phyloP scores from a whole-genome alignment of 2,329 filamentous ascomycete species.

The Metarhizium rileyi region DNA sequence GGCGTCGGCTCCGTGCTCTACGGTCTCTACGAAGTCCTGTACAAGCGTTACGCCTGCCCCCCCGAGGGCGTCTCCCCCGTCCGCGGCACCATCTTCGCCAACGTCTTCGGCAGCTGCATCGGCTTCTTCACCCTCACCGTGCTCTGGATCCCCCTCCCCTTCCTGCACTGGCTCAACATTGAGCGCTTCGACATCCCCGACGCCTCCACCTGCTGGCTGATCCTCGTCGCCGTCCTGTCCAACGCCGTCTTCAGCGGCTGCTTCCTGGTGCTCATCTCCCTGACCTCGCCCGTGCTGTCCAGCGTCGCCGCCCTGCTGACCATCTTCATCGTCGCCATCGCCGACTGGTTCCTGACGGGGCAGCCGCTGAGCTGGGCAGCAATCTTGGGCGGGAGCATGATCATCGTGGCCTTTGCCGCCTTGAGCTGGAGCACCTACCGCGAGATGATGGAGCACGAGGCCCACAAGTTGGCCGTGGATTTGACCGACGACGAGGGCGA shows the following conservation, averaged over 20 bases:
- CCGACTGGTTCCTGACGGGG: slow-evolving; percentile 80
- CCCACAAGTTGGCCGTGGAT: slow-evolving; percentile 41
- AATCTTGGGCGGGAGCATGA: slow-evolving; percentile 72
- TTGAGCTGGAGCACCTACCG: slow-evolving; percentile 86
- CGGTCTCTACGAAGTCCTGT: slow-evolving; percentile 93
- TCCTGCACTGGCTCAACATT: slow-evolving; percentile 68
- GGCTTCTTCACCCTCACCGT: slow-evolving; percentile 77
- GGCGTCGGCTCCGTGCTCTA: slow-evolving; percentile 86
- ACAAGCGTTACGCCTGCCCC: slow-evolving; percentile 88
- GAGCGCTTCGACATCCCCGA: slow-evolving; percentile 77
- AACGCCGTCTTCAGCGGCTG: slow-evolving; percentile 91
- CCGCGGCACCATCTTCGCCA: slow-evolving; percentile 95
- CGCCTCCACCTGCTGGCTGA: slow-evolving; percentile 68
- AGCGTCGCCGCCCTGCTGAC: slow-evolving; percentile 89
- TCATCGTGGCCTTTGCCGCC: slow-evolving; percentile 79
- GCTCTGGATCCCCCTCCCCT: slow-evolving; percentile 83
- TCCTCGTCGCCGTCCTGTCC: slow-evolving; percentile 69
- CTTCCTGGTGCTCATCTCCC: slow-evolving; percentile 84
- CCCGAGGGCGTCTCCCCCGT: slow-evolving; percentile 75
- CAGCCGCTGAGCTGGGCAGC: slow-evolving; percentile 65
- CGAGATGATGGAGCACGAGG: slow-evolving; percentile 80
- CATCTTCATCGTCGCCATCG: slow-evolving; percentile 91
- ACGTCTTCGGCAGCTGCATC: slow-evolving; percentile 80
- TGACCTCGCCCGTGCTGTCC: slow-evolving; percentile 86
- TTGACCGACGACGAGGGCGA: slow-evolving; percentile 37